Evolutionary conservation across 169 alveolate genomes (phyloP), one percentile per base, ranked within the genome.

Genomic region (Cryptosporidium parvum): DNA sequence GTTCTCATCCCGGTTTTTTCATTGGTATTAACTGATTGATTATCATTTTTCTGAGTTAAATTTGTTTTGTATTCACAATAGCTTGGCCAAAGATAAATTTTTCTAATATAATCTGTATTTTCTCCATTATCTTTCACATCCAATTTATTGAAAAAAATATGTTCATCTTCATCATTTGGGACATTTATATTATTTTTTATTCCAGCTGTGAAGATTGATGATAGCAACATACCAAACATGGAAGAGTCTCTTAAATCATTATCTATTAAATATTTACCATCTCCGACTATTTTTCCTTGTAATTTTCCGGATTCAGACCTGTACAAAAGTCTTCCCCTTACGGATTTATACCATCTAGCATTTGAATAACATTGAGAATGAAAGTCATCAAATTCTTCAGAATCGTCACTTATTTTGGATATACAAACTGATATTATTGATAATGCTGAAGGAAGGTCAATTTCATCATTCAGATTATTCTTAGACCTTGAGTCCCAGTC

Each of bases 111-210:
- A 6, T 73, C 71, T 37, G 44, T 51, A 80, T 80, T 80, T 23
- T 39, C 65, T 18, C 39, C 70, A 31, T 80, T 31, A 6, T 48
- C 37, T 23, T 23, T 53, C 16, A 53, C 39, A 39, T 80, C 89
- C 62, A 80, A 29, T 39, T 62, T 59, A 62, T 80, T 80, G 70
- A 35, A 61, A 42, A 80, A 80, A 9, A 80, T 80, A 45, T 62
- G 89, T 14, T 80, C 89, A 44, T 62, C 67, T 21, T 80, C 89
- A 44, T 80, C 68, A 65, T 80, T 80, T 62, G 89, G 89, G 6
- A 80, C 89, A 80, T 62, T 80, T 37, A 80, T 53, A 37, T 80
- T 51, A 48, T 80, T 59, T 14, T 80, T 26, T 26, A 26, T 29
- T 5, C 89, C 89, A 9, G 89, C 89, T 18, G 89, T 80, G 31